Evolutionary conservation across 164 flowering plant species (phyloP), one percentile per base, ranked within the genome.

Genomic region (Liquidambar formosana): DNA sequence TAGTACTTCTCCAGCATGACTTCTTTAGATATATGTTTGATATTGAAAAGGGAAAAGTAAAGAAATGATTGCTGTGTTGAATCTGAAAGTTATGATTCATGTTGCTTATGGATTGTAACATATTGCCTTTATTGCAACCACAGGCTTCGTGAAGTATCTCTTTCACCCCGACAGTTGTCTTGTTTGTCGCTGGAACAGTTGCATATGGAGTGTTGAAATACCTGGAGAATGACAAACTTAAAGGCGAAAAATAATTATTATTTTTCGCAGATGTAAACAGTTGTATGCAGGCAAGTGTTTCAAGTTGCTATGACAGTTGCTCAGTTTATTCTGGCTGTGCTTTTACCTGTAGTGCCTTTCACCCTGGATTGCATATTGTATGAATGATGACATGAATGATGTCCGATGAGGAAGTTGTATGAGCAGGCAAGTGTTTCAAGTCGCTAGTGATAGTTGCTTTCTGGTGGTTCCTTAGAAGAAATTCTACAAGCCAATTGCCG

Each of bases 91-190:
- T 19, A 15, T 41, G 33, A 45, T 23, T 52, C 41, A 21, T 9
- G 19, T 25, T 68, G 57, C 25, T 65, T 23, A 6, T 5, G 48
- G n/a, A 41, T 19, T 26, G 26, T 15, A 23, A 23, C 18, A 66
- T n/a, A 0, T 65, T 59, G 4, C 52, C 44, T 33, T 16, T 61
- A 33, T 70, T 57, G 1, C 44, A 38, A 64, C 43, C 66, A 51
- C 92, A 95, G 99, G 97, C 8, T 92, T 95, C 73, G 97, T 89
- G 56, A 95, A 95, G 85, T 92, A 86, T 78, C 57, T 70, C 84
- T 51, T 95, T 92, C 78, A 95, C 99, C 13, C 99, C 97, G 14
- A 91, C 97, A 16, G 97, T 95, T 49, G 66, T 77, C 81, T 75
- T 95, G 72, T 92, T 95, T 73, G 79, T 95, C 46, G 97, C 86